These are phyloP conservation scores for Yarrowia divulgata DNA, from an alignment of 805 yeast species.

Conservation along the genomic window DNA sequence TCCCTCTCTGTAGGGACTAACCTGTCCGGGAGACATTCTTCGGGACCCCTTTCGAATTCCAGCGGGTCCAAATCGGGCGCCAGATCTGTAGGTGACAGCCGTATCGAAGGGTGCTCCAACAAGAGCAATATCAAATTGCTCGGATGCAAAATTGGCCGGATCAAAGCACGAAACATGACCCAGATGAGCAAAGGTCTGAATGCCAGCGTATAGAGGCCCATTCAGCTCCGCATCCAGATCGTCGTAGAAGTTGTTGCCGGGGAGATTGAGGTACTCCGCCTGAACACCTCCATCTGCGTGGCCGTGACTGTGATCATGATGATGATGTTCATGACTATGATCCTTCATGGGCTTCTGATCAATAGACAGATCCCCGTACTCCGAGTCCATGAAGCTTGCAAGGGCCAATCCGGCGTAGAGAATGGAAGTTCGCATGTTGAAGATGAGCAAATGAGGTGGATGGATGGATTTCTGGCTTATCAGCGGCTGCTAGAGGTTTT, in stretches of 20 bases:
- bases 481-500: conserved; percentile 1
- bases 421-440: conserved; percentile 17
- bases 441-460: not conserved
- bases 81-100: conserved; percentile 78
- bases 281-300: not conserved
- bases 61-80: conserved; percentile 81
- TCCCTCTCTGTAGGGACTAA: conserved; percentile 59
- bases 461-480: not conserved
- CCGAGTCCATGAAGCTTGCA: conserved; percentile 35
- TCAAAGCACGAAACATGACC: conserved; percentile 66
- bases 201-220: conserved; percentile 47
- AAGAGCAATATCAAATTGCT: conserved; percentile 69
- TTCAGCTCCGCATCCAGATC: conserved; percentile 35
- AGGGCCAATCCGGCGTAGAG: conserved; percentile 5
- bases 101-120: conserved; percentile 87
- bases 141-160: conserved; percentile 48
- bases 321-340: conserved; percentile 20
- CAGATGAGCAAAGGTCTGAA: conserved; percentile 71
- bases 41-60: conserved; percentile 55
- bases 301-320: conserved; percentile 9
- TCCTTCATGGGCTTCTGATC: conserved; percentile 31
- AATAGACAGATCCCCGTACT: conserved; percentile 31
- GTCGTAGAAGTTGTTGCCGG: conserved; percentile 20
- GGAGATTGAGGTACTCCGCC: conserved; percentile 21
- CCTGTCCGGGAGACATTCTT: conserved; percentile 46